Evolutionary conservation across 2,329 filamentous ascomycete species (phyloP).

Genomic region (Basipetospora chlamydospora): DNA sequence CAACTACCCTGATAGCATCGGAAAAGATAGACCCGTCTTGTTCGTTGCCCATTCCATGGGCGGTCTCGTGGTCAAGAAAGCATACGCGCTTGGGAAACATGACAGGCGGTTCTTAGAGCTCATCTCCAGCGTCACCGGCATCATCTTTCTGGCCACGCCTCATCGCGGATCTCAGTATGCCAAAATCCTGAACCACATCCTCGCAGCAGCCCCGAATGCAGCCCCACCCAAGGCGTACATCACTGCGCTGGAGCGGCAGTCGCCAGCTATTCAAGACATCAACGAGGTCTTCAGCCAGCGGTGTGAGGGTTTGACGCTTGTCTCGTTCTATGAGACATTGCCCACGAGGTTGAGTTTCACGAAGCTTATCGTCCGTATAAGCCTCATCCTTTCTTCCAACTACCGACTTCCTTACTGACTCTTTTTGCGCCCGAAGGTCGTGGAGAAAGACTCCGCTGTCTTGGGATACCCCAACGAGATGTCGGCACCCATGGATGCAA

Average conservation of each 20-base stretch:
- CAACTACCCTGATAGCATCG: neutral
- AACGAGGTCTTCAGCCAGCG: neutral
- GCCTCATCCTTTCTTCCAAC: no score
- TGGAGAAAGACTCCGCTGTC: neutral
- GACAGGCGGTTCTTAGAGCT: neutral
- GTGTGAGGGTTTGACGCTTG: neutral
- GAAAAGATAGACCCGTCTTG: neutral
- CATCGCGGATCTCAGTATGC: neutral
- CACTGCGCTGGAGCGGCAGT: neutral
- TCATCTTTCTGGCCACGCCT: neutral
- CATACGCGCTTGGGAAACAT: conserved; percentile 1
- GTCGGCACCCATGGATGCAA: neutral
- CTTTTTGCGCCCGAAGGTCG: neutral
- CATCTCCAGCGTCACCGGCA: neutral
- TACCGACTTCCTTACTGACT: no score
- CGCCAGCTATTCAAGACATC: conserved; percentile 1
- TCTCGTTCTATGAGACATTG: conserved; percentile 1
- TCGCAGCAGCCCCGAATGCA: neutral
- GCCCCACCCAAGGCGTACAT: neutral
- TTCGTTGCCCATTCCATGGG: conserved; percentile 3
- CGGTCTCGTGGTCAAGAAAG: conserved; percentile 1
- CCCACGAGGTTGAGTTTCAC: neutral
- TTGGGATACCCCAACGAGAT: neutral
- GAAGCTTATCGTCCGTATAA: no score
- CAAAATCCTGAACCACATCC: neutral